phyloP scores from a whole-genome alignment of 1,139 yeast species.

The Blastobotrys aristatus region DNA sequence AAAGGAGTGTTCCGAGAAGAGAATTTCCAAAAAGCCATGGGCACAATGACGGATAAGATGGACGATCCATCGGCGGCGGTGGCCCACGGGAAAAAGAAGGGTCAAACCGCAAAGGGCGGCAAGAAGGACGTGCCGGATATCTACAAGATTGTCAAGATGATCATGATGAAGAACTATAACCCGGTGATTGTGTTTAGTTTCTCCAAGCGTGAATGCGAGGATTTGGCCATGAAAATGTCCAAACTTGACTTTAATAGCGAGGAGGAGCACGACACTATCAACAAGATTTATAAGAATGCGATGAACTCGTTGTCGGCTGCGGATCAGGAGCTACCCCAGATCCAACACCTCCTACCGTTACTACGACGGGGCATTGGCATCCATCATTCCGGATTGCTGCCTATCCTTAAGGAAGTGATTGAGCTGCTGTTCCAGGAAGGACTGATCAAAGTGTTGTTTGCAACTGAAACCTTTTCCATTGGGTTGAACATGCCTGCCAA shows the following conservation, averaged over 20 bases:
- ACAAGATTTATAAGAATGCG: slow-evolving; percentile 86
- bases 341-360: slow-evolving; percentile 81
- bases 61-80: slow-evolving; percentile 76
- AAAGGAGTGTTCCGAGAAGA: slow-evolving; percentile 95
- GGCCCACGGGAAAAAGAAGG: slow-evolving; percentile 46
- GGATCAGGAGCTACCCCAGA: slow-evolving; percentile 91
- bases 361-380: slow-evolving; percentile 95
- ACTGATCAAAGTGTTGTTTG: slow-evolving; percentile 84
- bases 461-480: slow-evolving; percentile 97
- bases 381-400: slow-evolving; percentile 94
- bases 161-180: slow-evolving; percentile 89
- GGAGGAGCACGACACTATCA: slow-evolving; percentile 84
- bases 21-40: slow-evolving; percentile 97
- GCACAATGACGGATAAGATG: slow-evolving; percentile 71
- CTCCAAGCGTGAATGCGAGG: slow-evolving; percentile 94
- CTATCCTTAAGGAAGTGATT: slow-evolving; percentile 92
- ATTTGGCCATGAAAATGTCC: slow-evolving; percentile 89
- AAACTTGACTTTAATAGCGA: slow-evolving; percentile 88
- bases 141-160: slow-evolving; percentile 95
- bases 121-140: slow-evolving; percentile 70
- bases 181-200: slow-evolving; percentile 98
- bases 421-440: slow-evolving; percentile 98
- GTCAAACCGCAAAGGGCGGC: slow-evolving; percentile 87
- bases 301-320: slow-evolving; percentile 79
- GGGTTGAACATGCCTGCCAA: slow-evolving; percentile 98